Evolutionary conservation across 176 grass and related monocot genomes (phyloP).

Genomic region (Cenchrus purpureus): DNA sequence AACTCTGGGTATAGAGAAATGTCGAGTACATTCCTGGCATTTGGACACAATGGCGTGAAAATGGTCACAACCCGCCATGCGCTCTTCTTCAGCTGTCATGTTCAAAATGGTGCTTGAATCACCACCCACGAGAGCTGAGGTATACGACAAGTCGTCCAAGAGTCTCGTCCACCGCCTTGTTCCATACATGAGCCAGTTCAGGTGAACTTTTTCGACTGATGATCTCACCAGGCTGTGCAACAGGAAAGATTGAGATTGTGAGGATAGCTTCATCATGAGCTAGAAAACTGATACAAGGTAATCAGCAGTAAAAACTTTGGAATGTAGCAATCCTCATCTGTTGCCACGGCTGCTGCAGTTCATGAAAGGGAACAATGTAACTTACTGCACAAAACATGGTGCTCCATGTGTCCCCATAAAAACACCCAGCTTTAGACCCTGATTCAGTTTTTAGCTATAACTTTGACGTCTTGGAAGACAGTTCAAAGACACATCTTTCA

Average conservation of each 20-base stretch:
- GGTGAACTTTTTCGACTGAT: conserved; percentile 16
- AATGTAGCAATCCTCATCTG: background rate
- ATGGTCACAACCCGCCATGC: background rate
- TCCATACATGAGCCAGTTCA: conserved; percentile 56
- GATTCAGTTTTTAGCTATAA: background rate
- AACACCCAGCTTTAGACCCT: background rate
- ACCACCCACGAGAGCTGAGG: conserved; percentile 68
- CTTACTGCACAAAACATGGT: background rate
- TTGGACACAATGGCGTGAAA: background rate
- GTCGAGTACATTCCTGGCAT: conserved; percentile 38
- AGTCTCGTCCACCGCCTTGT: conserved; percentile 62
- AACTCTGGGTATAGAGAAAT: conserved; percentile 11
- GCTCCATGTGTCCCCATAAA: background rate
- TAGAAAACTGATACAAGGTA: background rate
- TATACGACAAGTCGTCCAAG: conserved; percentile 57
- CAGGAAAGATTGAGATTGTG: background rate
- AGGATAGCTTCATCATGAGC: background rate
- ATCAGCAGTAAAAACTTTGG: background rate
- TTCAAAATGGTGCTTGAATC: conserved; percentile 29
- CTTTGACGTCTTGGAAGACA: background rate
- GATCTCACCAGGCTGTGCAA: conserved; percentile 37
- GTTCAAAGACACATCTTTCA: background rate
- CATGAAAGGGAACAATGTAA: background rate
- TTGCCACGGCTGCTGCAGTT: background rate
- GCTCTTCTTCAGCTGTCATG: conserved; percentile 8